phyloP scores from a whole-genome alignment of 2,329 filamentous ascomycete genomes.

The Xylaria digitata region DNA sequence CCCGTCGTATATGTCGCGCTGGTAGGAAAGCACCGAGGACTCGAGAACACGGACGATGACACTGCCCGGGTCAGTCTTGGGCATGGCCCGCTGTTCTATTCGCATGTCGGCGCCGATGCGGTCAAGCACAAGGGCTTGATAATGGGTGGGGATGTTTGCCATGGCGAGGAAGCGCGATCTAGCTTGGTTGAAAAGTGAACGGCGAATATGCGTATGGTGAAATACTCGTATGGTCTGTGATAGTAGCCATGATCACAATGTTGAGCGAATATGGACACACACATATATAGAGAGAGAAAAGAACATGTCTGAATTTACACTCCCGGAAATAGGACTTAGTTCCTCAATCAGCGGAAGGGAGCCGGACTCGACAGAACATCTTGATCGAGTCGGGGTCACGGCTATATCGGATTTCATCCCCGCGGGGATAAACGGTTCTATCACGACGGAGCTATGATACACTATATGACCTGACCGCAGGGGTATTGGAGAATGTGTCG shows the following conservation, averaged over 20 bases:
- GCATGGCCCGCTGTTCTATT: slow-evolving; percentile 51
- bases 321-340: not conserved
- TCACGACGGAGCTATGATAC: too few relatives aligned
- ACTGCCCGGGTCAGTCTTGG: slow-evolving; percentile 50
- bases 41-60: slow-evolving; percentile 55
- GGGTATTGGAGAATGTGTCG: too few relatives aligned
- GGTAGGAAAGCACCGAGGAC: slow-evolving; percentile 55
- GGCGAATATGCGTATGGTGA: too few relatives aligned
- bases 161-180: slow-evolving; percentile 29
- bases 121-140: slow-evolving; percentile 49
- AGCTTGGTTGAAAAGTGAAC: not conserved
- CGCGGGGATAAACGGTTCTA: not conserved
- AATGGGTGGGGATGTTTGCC: slow-evolving; percentile 37
- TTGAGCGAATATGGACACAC: not conserved
- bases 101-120: slow-evolving; percentile 41
- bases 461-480: too few relatives aligned
- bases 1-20: slow-evolving; percentile 55
- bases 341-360: too few relatives aligned
- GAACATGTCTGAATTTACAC: not conserved
- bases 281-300: not conserved
- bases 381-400: slow-evolving; percentile 25
- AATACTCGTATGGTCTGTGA: not conserved
- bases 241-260: not conserved
- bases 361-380: too few relatives aligned
- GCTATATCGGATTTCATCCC: slow-evolving; percentile 6